phyloP scores from a whole-genome alignment of 495 filamentous ascomycete genomes.

The Podospora comata region DNA sequence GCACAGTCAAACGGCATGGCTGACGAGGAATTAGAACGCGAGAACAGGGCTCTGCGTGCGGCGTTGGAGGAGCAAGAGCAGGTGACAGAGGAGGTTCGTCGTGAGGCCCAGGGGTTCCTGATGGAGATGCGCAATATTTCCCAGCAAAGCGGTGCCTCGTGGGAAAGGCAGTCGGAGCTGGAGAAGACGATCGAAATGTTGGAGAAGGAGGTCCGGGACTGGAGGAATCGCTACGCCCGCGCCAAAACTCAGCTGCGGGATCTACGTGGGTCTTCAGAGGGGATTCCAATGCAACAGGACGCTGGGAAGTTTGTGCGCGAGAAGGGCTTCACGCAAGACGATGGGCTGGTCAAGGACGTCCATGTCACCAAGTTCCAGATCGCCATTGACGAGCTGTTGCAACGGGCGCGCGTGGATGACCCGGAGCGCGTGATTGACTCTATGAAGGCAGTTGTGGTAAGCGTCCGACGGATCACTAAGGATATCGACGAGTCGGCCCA shows the following conservation, averaged over 20 bases:
- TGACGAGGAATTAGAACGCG: conserved; percentile 63
- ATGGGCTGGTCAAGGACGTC: conserved; percentile 82
- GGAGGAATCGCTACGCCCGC: conserved; percentile 84
- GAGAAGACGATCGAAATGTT: conserved; percentile 67
- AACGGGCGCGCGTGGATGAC: conserved; percentile 66
- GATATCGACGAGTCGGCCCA: conserved; percentile 63
- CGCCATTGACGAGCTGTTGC: conserved; percentile 88
- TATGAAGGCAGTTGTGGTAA: conserved; percentile 77
- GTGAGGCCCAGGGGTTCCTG: conserved; percentile 78
- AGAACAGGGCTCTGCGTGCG: conserved; percentile 68
- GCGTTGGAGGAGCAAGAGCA: conserved; percentile 71
- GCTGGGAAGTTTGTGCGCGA: conserved; percentile 61
- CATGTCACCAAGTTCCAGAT: conserved; percentile 95
- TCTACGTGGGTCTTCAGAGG: conserved; percentile 75
- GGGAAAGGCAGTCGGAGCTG: conserved; percentile 77
- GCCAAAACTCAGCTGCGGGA: conserved; percentile 81
- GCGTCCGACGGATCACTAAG: conserved; percentile 74
- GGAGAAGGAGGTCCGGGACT: conserved; percentile 78
- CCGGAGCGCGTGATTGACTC: conserved; percentile 68
- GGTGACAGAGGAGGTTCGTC: conserved; percentile 84
- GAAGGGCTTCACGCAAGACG: conserved; percentile 63
- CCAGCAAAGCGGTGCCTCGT: conserved; percentile 69
- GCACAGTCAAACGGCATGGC: conserved; percentile 24
- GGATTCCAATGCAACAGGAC: conserved; percentile 65
- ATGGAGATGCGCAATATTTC: conserved; percentile 86